A percentile compares a stretch with the other conserved stretches of the same genome.
Evolutionary conservation across 2,329 filamentous ascomycete genomes (phyloP).

Genomic region (Neospermospora avenae): DNA sequence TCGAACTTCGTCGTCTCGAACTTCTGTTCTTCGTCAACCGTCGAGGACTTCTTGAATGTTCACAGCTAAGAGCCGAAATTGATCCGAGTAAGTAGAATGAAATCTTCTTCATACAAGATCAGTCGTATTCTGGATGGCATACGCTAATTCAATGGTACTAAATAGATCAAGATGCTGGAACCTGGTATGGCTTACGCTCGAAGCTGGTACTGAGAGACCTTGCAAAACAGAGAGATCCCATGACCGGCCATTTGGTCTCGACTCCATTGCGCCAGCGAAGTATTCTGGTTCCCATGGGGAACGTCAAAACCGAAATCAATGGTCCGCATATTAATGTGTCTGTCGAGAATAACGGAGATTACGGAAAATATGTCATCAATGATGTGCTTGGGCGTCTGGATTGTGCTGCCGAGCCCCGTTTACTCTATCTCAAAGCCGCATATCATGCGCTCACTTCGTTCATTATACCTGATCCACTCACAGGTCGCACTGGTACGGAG

Average conservation of each 20-base stretch:
- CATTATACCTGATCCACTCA: constrained; percentile 54
- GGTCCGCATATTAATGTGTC: constrained; percentile 44
- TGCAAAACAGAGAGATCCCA: constrained; percentile 29
- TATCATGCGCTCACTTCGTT: constrained; percentile 61
- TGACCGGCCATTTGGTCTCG: neutral
- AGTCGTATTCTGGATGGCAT: no score
- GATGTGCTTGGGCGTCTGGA: constrained; percentile 51
- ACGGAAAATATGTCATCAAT: constrained; percentile 52
- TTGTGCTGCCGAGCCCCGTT: constrained; percentile 52
- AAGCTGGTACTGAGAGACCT: constrained; percentile 53
- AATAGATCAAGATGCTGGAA: constrained; percentile 54
- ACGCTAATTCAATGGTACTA: neutral
- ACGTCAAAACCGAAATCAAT: constrained; percentile 27
- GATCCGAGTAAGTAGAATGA: constrained; percentile 35
- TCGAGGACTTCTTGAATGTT: constrained; percentile 42
- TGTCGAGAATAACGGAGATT: constrained; percentile 38
- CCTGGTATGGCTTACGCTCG: constrained; percentile 56
- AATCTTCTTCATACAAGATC: no score
- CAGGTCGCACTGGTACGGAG: constrained; percentile 56
- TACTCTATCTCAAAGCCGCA: constrained; percentile 54
- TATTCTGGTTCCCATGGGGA: constrained; percentile 52
- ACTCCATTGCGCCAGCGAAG: constrained; percentile 38
- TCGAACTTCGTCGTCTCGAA: constrained; percentile 52
- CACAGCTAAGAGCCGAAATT: constrained; percentile 49
- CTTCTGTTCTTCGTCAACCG: constrained; percentile 51